Conservation (phyloP, 2,329 filamentous ascomycete species). For the Colletotrichum somersetense region DNA sequence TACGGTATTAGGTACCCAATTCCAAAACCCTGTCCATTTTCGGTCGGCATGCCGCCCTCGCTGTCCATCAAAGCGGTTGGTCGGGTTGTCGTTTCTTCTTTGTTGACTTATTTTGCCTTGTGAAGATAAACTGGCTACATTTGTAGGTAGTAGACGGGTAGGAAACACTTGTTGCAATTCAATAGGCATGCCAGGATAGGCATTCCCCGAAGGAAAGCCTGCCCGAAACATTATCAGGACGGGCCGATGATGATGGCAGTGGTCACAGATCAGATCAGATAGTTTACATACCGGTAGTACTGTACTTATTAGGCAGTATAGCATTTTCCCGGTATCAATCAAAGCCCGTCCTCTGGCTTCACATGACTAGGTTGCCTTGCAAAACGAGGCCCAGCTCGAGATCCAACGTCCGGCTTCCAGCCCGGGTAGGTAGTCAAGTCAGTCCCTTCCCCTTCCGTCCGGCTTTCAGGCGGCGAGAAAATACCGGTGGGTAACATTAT, state of each 20-base stretch:
- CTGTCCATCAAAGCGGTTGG: not conserved
- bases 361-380: not conserved
- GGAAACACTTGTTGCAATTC: not conserved
- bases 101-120: not conserved
- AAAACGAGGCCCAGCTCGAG: not conserved
- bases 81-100: too few species aligned
- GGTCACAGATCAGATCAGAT: not conserved
- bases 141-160: too few species aligned
- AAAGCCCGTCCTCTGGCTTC: not conserved
- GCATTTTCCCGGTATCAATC: too few species aligned
- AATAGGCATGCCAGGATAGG: too few species aligned
- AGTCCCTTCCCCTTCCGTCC: slow-evolving; percentile 2
- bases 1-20: not conserved
- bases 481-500: not conserved
- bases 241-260: not conserved
- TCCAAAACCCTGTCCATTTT: not conserved
- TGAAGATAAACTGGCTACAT: not conserved
- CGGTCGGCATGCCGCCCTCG: slow-evolving; percentile 1
- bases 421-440: not conserved
- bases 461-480: not conserved
- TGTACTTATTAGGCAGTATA: too few species aligned
- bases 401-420: not conserved
- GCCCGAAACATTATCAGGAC: not conserved
- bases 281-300: not conserved
- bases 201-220: not conserved